Conservation (phyloP, 257 asterid genomes). For the Jacaranda copaia region DNA sequence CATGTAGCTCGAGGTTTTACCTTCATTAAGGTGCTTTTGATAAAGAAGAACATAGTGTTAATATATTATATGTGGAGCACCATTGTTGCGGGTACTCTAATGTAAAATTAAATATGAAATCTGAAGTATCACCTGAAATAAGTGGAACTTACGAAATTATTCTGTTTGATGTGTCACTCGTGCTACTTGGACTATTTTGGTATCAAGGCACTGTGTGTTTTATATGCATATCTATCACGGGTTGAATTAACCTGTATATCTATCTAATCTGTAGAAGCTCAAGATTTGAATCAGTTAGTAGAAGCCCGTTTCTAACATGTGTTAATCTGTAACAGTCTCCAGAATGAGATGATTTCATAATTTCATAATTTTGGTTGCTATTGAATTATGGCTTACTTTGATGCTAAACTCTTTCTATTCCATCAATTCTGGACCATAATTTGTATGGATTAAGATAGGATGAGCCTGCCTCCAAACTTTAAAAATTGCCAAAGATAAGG, state of each 20-base stretch:
- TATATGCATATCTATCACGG: too few relatives aligned
- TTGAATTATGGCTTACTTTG: neutral
- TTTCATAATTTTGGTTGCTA: neutral
- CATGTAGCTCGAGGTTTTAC: neutral
- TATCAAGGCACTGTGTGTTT: too few relatives aligned
- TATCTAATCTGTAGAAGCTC: neutral
- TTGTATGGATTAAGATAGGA: neutral
- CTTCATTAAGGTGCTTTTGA: neutral
- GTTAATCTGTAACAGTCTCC: neutral
- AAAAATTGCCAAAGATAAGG: neutral
- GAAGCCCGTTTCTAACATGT: neutral
- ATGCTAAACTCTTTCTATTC: neutral
- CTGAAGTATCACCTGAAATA: too few relatives aligned
- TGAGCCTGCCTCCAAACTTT: neutral
- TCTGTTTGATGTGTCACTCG: too few relatives aligned
- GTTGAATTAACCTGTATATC: too few relatives aligned
- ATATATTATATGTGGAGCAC: neutral
- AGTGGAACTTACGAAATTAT: too few relatives aligned
- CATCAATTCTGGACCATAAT: neutral
- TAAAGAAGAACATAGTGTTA: neutral
- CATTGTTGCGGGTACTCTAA: neutral
- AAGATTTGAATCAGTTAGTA: neutral
- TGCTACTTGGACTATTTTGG: too few relatives aligned
- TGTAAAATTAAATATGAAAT: too few relatives aligned
- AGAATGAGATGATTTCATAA: neutral